Base-by-base conservation (phyloP, 768 basidiomycete species). In the Termitomyces sp. region DNA sequence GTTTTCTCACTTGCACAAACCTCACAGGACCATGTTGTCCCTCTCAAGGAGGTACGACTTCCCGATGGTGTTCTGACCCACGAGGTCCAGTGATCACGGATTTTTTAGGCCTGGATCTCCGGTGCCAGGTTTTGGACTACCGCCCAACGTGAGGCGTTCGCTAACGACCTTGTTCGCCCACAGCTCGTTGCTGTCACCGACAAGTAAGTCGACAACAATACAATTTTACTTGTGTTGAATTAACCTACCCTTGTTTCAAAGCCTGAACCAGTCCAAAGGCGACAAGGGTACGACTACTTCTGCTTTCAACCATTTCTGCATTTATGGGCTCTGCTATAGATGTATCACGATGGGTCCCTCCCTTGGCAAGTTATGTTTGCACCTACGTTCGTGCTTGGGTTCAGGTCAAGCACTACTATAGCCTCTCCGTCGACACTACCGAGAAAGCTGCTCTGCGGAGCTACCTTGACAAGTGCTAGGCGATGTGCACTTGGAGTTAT, bases 331-430 rank as follows among this genome's bases (percentile, higher is more conserved):
- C 15, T 53, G 43, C 19, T 34, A 7, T 45, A 74, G 81, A 82
- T 64, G 70, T 72, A n/a, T 74, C 80, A 3, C 53, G 70, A n/a
- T 84, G 77, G 76, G 66, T 81, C 41, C 78, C 78, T 14, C 77
- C 80, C 41, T 66, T 78, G n/a, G 63, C 62, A 5, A 75, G 74
- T 62, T 83, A 70, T 63, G 63, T 69, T 11, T 83, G 82, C 69
- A 79, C 74, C 5, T 83, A 83, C 53, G 73, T 74, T 30, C 73
- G 76, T 9, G 80, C 82, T 10, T 83, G 77, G 77, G 71, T 83
- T 15, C 65, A 73, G 42, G 76, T 79, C 52, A 84, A 84, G 66
- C 66, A 78, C 58, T 74, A 66, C 60, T 84, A 81, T 59, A 54
- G 50, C 34, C 70, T 84, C 22, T 76, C 76, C 7, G 62, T 82